Evolutionary conservation across 768 basidiomycete genomes (phyloP).

Genomic region (Trametes cinnabarina): DNA sequence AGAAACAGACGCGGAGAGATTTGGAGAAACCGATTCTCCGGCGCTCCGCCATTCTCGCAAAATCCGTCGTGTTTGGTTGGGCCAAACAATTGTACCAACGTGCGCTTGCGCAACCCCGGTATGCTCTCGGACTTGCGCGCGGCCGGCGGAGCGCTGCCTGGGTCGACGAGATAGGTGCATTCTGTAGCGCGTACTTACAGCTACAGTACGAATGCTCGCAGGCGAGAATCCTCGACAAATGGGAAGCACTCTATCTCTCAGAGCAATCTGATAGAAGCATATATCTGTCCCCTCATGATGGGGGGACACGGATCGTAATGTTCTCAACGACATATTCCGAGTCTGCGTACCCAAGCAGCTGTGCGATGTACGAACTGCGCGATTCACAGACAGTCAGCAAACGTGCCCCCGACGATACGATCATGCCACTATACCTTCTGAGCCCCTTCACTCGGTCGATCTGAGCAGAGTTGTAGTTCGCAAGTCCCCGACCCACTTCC

Average conservation of each 20-base stretch:
- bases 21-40: slow-evolving; percentile 16
- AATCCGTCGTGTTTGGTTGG: slow-evolving; percentile 12
- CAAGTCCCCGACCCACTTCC: slow-evolving; percentile 92
- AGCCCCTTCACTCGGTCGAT: slow-evolving; percentile 84
- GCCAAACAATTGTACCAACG: slow-evolving; percentile 16
- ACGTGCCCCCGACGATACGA: not conserved
- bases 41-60: slow-evolving; percentile 21
- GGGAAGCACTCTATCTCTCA: no score
- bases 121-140: not conserved
- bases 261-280: not conserved
- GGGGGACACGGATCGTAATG: slow-evolving; percentile 69
- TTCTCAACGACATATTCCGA: slow-evolving; percentile 97
- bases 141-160: no score
- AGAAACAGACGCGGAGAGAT: not conserved
- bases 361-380: slow-evolving; percentile 72
- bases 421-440: slow-evolving; percentile 67
- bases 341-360: slow-evolving; percentile 88
- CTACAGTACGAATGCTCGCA: not conserved
- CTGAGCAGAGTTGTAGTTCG: slow-evolving; percentile 94
- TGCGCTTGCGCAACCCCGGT: not conserved
- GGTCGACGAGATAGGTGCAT: no score
- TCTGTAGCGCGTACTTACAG: no score
- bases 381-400: not conserved
- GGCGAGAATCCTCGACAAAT: no score
- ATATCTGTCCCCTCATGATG: slow-evolving; percentile 32